phyloP scores from a whole-genome alignment of 495 filamentous ascomycete species.

The Penicillium atrosanguineum region DNA sequence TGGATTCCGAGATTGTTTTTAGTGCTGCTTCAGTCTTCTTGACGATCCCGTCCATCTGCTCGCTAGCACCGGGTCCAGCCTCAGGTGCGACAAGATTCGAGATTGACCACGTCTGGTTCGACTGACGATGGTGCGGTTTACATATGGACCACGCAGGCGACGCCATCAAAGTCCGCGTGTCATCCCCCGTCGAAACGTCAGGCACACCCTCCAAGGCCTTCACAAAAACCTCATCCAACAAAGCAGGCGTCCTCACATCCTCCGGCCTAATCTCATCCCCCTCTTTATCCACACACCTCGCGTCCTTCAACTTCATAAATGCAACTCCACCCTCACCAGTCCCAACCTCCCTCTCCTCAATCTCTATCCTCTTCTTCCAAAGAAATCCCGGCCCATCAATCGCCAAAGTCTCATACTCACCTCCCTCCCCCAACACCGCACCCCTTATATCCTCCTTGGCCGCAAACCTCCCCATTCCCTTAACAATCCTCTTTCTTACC shows the following conservation, averaged over 20 bases:
- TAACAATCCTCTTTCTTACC: conserved; percentile 53
- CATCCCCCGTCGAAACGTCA: neutral
- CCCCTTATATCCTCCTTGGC: conserved; percentile 53
- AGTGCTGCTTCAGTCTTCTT: conserved; percentile 36
- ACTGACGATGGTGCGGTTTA: conserved; percentile 18
- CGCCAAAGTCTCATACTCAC: conserved; percentile 94
- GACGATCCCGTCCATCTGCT: conserved; percentile 47
- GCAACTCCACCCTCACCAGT: conserved; percentile 69
- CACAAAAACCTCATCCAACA: conserved; percentile 47
- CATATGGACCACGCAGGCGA: conserved; percentile 12
- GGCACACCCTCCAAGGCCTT: conserved; percentile 25
- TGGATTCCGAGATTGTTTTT: conserved; percentile 8
- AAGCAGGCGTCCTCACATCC: conserved; percentile 37
- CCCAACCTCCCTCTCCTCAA: conserved; percentile 56
- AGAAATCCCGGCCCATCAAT: conserved; percentile 70
- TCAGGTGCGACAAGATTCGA: conserved; percentile 45
- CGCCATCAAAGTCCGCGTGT: neutral
- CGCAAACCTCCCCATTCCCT: conserved; percentile 66
- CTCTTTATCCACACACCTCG: conserved; percentile 54
- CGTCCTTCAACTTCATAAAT: conserved; percentile 58
- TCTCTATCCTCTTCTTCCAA: conserved; percentile 68
- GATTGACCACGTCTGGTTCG: conserved; percentile 34
- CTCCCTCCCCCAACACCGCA: conserved; percentile 84
- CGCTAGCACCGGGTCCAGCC: conserved; percentile 33
- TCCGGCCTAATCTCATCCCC: conserved; percentile 31